Percentiles rank a stretch among this genome's conserved stretches.
Conservation (phyloP, 2,329 filamentous ascomycete genomes). For the Dactylellina drechsleri region DNA sequence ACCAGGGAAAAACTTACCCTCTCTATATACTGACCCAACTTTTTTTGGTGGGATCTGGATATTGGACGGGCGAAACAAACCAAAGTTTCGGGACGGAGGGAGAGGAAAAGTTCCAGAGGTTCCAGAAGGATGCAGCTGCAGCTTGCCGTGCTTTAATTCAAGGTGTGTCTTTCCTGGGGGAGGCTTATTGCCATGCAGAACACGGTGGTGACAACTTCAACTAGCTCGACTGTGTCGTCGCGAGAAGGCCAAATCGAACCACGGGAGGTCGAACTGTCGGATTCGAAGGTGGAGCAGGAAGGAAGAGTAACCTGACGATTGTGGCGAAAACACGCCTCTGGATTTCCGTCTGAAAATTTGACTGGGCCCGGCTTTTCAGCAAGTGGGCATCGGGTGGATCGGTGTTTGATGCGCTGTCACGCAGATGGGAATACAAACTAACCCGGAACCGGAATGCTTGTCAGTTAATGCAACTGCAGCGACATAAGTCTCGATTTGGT, state of each 20-base stretch:
- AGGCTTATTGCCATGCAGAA: conserved; percentile 5
- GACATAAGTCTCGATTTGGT: background rate
- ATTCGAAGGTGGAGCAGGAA: conserved; percentile 11
- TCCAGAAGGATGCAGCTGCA: conserved; percentile 23
- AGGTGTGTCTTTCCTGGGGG: background rate
- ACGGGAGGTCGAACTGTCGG: conserved; percentile 6
- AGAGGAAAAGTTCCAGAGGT: conserved; percentile 12
- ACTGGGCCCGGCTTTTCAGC: conserved; percentile 20
- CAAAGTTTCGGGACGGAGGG: conserved; percentile 27
- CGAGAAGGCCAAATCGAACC: conserved; percentile 4
- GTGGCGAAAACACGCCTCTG: conserved; percentile 31
- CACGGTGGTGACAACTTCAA: background rate
- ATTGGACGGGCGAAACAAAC: conserved; percentile 13
- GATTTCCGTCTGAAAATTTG: conserved; percentile 40
- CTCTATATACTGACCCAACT: background rate
- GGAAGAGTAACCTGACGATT: background rate
- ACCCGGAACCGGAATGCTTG: conserved; percentile 6
- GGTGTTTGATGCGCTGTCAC: conserved; percentile 42
- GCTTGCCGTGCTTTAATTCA: conserved; percentile 27
- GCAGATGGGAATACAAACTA: conserved; percentile 10
- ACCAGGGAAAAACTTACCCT: conserved; percentile 14
- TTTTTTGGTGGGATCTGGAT: background rate
- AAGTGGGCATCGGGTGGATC: conserved; percentile 31
- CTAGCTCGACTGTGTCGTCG: conserved; percentile 1
- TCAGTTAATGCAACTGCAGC: background rate